Evolutionary conservation across 2,329 filamentous ascomycete species (phyloP).

Genomic region (Fusarium nanum): DNA sequence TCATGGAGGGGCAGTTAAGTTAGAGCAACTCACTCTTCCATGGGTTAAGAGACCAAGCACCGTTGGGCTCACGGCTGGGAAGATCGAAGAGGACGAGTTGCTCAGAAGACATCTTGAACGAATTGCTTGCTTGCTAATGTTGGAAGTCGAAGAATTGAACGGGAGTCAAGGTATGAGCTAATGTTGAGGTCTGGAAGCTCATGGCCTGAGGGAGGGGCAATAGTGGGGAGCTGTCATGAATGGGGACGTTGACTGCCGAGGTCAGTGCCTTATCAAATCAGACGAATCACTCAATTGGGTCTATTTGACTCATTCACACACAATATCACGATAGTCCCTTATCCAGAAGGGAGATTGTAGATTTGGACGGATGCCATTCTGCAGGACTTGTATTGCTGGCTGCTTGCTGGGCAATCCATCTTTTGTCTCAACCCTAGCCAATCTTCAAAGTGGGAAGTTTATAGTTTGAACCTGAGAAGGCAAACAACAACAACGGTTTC

Average conservation of each 20-base stretch:
- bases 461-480: neutral
- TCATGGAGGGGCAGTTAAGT: neutral
- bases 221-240: constrained; percentile 27
- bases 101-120: constrained; percentile 46
- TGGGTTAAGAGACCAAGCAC: constrained; percentile 74
- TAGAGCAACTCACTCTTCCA: constrained; percentile 70
- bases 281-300: neutral
- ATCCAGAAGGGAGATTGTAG: neutral
- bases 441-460: neutral
- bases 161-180: neutral
- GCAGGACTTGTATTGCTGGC: neutral
- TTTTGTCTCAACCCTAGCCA: neutral
- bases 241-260: neutral
- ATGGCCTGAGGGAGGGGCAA: constrained; percentile 26
- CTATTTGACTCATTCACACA: neutral
- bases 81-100: constrained; percentile 71
- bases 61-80: constrained; percentile 61
- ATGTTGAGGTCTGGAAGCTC: constrained; percentile 7
- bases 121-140: rapidly evolving
- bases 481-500: neutral
- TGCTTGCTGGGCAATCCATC: neutral
- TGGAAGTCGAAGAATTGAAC: neutral
- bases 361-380: no score
- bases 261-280: neutral
- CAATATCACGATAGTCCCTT: neutral